A percentile compares a stretch with the other conserved stretches of the same genome.
phyloP scores from a whole-genome alignment of 2,329 filamentous ascomycete species.

The Rasamsonia emersonii region DNA sequence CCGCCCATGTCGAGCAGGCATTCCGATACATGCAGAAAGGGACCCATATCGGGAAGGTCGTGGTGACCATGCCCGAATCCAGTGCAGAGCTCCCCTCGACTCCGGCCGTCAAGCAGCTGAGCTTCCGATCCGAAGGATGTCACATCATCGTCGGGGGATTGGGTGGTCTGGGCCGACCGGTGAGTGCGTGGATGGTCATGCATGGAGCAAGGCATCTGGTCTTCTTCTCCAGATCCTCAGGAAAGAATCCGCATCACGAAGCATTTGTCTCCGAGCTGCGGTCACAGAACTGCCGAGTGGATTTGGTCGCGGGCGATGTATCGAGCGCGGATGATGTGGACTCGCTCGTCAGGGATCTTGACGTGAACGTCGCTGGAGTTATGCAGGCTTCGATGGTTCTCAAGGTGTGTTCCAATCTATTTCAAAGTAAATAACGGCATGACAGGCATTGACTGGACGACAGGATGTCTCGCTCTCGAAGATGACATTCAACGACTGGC shows the following conservation, averaged over 20 bases:
- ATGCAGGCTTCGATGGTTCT: constrained; percentile 37
- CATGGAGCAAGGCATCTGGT: constrained; percentile 44
- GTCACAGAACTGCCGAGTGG: constrained; percentile 3
- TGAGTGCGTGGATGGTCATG: constrained; percentile 40
- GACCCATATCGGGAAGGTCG: constrained; percentile 15
- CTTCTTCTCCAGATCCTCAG: constrained; percentile 44
- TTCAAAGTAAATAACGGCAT: background rate
- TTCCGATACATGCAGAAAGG: constrained; percentile 24
- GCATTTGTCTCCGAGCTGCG: constrained; percentile 9
- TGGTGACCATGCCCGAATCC: constrained; percentile 8
- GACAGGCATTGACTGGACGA: background rate
- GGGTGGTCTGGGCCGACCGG: constrained; percentile 46
- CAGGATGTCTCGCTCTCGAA: constrained; percentile 11
- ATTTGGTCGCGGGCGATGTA: constrained; percentile 19
- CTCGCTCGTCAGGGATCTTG: constrained; percentile 14
- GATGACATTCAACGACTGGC: constrained; percentile 10
- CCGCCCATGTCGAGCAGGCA: constrained; percentile 12
- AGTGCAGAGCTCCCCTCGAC: constrained; percentile 5
- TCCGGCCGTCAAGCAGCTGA: background rate
- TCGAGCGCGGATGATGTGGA: constrained; percentile 17
- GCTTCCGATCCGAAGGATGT: constrained; percentile 24
- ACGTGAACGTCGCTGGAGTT: constrained; percentile 20
- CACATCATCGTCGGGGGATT: constrained; percentile 50
- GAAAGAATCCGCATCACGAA: constrained; percentile 19
- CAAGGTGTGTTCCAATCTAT: constrained; percentile 10